Percentiles rank a stretch among this genome's conserved stretches.
phyloP scores from a whole-genome alignment of 371 early-diverging fungal species.

The Rhizopus arrhizus region DNA sequence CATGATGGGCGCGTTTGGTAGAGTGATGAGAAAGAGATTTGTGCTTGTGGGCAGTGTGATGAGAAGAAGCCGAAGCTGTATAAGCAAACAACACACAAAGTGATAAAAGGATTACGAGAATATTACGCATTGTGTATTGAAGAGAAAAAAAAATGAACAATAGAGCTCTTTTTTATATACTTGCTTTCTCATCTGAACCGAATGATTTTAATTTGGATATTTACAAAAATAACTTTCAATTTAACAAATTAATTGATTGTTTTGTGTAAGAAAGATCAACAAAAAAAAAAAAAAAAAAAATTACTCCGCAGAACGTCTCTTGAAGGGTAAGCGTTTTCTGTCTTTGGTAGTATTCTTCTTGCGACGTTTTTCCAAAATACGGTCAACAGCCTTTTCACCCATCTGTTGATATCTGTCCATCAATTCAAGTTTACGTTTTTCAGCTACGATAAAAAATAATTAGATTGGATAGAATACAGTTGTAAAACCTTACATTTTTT shows the following conservation, averaged over 20 bases:
- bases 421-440: constrained; percentile 77
- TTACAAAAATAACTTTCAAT: constrained; percentile 1
- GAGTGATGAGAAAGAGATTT: neutral
- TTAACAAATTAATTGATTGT: constrained; percentile 2
- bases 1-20: neutral
- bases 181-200: neutral
- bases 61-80: neutral
- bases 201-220: neutral
- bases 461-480: neutral
- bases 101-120: neutral
- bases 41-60: neutral
- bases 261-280: neutral
- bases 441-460: constrained; percentile 50
- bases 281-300: constrained; percentile 7
- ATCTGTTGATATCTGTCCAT: constrained; percentile 76
- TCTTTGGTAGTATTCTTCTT: constrained; percentile 88
- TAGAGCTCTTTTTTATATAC: neutral
- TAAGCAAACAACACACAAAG: neutral
- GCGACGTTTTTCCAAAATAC: constrained; percentile 82
- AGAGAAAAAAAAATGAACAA: neutral
- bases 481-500: constrained; percentile 68
- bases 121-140: neutral
- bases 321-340: constrained; percentile 53
- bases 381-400: constrained; percentile 73
- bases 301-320: constrained; percentile 37